Evolutionary conservation across 441 rosid species (phyloP), one percentile per base, ranked within the genome.

Genomic region (Euphorbia schlechtendalii): DNA sequence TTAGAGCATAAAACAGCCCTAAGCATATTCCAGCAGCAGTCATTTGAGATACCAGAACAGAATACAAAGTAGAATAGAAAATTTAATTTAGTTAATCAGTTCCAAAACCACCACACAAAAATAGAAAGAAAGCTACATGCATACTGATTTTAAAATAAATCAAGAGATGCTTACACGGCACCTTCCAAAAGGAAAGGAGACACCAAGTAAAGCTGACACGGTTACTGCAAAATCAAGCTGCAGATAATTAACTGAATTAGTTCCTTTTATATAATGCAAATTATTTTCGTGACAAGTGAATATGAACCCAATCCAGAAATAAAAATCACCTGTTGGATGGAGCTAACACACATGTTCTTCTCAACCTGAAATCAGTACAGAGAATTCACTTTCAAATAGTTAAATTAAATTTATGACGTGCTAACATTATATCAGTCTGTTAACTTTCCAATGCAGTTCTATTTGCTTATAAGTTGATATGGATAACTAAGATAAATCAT

Each of bases 161-260:
- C 62, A 64, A 82, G 79, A 76, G 74, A 80, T 79, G 83, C 97
- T 83, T 83, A 91, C 87, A 84, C 80, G 78, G 86, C 85, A 91
- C 98, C 98, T 94, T 94, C 99, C 98, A 77, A 87, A 94, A 71
- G 99, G 98, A 84, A 83, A 83, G 14, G 98, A 91, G 66, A 94
- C 74, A 61, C 96, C 98, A 61, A 94, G 86, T 76, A 91, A 69
- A 49, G 96, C 96, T 67, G 96, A 91, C 67, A 87, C 76, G 3
- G 96, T 94, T 69, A 80, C 98, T 53, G 92, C 90, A 85, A 94
- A 91, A 78, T 91, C 99, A 77, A 94, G 88, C 96, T 91, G 89
- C 75, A 74, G 64, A 75, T 59, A 75, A 18, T 59, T 67, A 70
- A 59, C 51, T 56, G 63, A 60, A 41, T 69, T 20, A 68, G 59